Percentiles rank a stretch among this genome's conserved stretches.
Evolutionary conservation across 768 basidiomycete species (phyloP).

Genomic region (Mycena albidolilacea): DNA sequence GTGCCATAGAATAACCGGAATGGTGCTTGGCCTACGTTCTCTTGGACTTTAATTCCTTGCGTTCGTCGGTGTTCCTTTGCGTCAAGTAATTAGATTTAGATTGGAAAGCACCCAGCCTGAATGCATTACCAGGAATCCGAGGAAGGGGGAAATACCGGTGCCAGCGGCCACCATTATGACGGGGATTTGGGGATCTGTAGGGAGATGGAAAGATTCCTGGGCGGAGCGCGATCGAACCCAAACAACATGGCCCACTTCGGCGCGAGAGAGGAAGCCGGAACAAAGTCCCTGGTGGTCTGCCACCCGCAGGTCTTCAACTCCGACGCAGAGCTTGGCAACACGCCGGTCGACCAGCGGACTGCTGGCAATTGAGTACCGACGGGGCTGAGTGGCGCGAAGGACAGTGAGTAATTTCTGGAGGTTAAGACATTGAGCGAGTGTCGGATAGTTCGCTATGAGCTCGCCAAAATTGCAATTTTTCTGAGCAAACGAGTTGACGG

Average conservation of each 20-base stretch:
- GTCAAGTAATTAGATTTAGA: neutral
- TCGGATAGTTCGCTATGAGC: slow-evolving; percentile 25
- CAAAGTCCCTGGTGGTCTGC: slow-evolving; percentile 32
- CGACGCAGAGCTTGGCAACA: slow-evolving; percentile 29
- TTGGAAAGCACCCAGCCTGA: no score
- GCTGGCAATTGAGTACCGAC: slow-evolving; percentile 34
- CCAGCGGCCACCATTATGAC: slow-evolving; percentile 35
- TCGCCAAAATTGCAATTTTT: slow-evolving; percentile 31
- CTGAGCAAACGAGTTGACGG: neutral
- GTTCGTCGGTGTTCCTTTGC: slow-evolving; percentile 37
- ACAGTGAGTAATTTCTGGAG: slow-evolving; percentile 28
- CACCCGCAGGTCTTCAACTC: slow-evolving; percentile 30
- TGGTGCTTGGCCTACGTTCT: slow-evolving; percentile 25
- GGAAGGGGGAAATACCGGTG: slow-evolving; percentile 31
- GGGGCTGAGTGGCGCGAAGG: slow-evolving; percentile 33
- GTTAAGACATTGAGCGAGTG: slow-evolving; percentile 22
- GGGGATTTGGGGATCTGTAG: slow-evolving; percentile 27
- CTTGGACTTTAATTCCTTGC: slow-evolving; percentile 27
- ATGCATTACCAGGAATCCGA: slow-evolving; percentile 31
- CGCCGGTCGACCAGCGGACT: slow-evolving; percentile 29
- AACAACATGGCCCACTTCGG: slow-evolving; percentile 21
- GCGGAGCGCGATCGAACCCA: slow-evolving; percentile 28
- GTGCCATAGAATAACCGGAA: slow-evolving; percentile 35
- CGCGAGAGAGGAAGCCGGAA: slow-evolving; percentile 31
- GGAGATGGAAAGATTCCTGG: slow-evolving; percentile 34